phyloP scores from a whole-genome alignment of 1,139 yeast species.

The Protomyces arabidopsidicola region DNA sequence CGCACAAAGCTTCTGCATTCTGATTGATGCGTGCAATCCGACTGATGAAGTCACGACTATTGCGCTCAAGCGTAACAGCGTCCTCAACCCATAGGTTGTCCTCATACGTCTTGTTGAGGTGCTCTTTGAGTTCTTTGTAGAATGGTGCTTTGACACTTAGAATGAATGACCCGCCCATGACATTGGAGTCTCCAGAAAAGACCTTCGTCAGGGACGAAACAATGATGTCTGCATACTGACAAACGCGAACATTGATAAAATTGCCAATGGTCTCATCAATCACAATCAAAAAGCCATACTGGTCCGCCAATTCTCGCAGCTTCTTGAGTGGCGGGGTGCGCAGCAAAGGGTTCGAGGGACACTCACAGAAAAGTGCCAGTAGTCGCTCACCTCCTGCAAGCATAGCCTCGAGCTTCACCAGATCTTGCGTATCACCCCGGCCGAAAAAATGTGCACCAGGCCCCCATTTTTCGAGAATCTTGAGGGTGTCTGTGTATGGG shows the following conservation, averaged over 20 bases:
- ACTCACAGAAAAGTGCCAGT: conserved; percentile 77
- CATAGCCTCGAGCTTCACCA: conserved; percentile 58
- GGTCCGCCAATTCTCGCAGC: conserved; percentile 60
- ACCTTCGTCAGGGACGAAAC: conserved; percentile 87
- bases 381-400: conserved; percentile 60
- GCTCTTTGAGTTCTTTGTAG: conserved; percentile 52
- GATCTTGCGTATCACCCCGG: conserved; percentile 68
- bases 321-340: conserved; percentile 71
- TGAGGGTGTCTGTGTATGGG: conserved; percentile 89
- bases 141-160: conserved; percentile 61
- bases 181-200: conserved; percentile 90
- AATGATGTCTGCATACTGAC: conserved; percentile 77
- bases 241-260: conserved; percentile 72
- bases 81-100: conserved; percentile 91
- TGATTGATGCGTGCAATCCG: conserved; percentile 63
- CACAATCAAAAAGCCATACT: conserved; percentile 68
- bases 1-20: conserved; percentile 57
- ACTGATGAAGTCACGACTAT: conserved; percentile 77
- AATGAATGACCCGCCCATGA: conserved; percentile 84
- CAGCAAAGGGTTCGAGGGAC: conserved; percentile 87
- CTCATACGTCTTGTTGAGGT: conserved; percentile 54
- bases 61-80: conserved; percentile 84
- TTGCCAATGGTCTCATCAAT: conserved; percentile 95
- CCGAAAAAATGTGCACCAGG: conserved; percentile 79
- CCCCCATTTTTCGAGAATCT: conserved; percentile 81